Evolutionary conservation across 2,329 filamentous ascomycete genomes (phyloP).

Genomic region (Rhytidhysteron rufulum): DNA sequence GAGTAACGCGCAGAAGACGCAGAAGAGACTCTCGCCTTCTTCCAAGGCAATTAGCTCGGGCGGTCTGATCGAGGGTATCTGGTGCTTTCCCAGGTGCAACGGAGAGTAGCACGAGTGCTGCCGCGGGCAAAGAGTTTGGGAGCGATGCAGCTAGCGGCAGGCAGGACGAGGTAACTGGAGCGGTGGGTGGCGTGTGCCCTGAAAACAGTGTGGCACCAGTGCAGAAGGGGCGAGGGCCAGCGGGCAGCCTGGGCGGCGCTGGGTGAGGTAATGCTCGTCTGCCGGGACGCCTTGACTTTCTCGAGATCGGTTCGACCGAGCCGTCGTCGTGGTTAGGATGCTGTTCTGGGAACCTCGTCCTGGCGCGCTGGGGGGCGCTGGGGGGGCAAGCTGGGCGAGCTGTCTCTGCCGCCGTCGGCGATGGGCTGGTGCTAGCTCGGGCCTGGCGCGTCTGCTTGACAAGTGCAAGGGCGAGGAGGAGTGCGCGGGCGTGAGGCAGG

Average conservation of each 20-base stretch:
- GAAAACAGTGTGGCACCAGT: conserved; percentile 35
- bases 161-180: conserved; percentile 21
- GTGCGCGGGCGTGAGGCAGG: background rate
- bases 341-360: conserved; percentile 19
- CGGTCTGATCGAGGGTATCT: too few relatives aligned
- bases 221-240: conserved; percentile 20
- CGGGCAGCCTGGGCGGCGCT: conserved; percentile 27
- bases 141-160: conserved; percentile 30
- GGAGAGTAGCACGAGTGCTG: conserved; percentile 32
- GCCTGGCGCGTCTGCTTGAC: background rate
- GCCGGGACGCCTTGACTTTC: conserved; percentile 10
- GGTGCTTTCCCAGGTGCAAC: conserved; percentile 36
- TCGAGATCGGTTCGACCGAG: conserved; percentile 33
- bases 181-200: conserved; percentile 33
- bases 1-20: conserved; percentile 37
- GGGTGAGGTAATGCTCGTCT: conserved; percentile 36
- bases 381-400: background rate
- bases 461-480: background rate
- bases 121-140: conserved; percentile 17
- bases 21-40: conserved; percentile 30
- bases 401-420: background rate
- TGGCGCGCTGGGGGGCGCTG: background rate
- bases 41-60: conserved; percentile 6
- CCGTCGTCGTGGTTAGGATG: conserved; percentile 26
- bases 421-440: conserved; percentile 6